Conservation (phyloP, 2,329 filamentous ascomycete species). For the Talaromyces amestolkiae region DNA sequence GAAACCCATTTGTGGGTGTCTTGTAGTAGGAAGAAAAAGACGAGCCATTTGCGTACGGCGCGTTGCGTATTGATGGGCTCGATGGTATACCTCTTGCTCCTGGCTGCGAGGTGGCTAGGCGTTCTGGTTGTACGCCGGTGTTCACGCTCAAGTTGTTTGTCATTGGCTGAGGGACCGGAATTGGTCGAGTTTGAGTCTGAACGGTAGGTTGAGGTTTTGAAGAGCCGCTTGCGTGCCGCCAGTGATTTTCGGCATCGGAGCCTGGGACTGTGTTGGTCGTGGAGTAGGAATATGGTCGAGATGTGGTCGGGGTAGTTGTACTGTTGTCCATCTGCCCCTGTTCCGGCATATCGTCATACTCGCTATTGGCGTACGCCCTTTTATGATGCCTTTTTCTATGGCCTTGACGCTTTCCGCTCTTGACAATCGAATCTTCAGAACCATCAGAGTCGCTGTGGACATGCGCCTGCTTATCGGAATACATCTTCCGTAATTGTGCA, state of each 20-base stretch:
- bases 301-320: background rate
- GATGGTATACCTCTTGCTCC: slow-evolving; percentile 2
- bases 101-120: slow-evolving; percentile 15
- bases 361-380: background rate
- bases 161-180: slow-evolving; percentile 15
- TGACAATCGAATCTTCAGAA: slow-evolving; percentile 7
- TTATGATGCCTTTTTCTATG: background rate
- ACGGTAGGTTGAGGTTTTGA: background rate
- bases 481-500: slow-evolving; percentile 30
- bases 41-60: background rate
- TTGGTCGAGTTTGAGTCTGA: slow-evolving; percentile 13
- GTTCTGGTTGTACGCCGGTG: background rate
- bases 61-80: slow-evolving; percentile 8
- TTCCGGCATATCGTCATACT: slow-evolving; percentile 10
- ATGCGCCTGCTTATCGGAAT: slow-evolving; percentile 36
- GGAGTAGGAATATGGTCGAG: slow-evolving; percentile 19
- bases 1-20: slow-evolving; percentile 18
- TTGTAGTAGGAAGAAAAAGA: slow-evolving; percentile 2
- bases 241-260: slow-evolving; percentile 13
- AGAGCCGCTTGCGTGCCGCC: slow-evolving; percentile 8
- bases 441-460: slow-evolving; percentile 37
- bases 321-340: slow-evolving; percentile 3
- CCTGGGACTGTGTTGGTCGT: slow-evolving; percentile 11
- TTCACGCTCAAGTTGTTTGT: background rate
- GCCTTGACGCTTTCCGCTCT: background rate